Percentiles rank a stretch among this genome's conserved stretches.
These are phyloP conservation scores for Termitomyces bulborhizus DNA, from an alignment of 768 basidiomycete genomes.

Conservation along the genomic window DNA sequence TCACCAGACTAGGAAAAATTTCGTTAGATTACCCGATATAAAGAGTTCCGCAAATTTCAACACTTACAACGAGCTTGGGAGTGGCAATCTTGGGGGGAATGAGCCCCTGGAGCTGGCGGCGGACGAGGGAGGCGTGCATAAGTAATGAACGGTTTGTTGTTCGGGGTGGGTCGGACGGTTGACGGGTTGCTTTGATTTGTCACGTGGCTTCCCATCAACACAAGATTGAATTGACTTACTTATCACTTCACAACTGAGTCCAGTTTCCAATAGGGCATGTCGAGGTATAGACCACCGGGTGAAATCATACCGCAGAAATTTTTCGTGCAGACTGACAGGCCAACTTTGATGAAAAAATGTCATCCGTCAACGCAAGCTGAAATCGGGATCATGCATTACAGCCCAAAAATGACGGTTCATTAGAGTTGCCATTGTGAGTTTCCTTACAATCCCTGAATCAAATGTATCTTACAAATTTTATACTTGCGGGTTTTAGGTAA, in stretches of 20 bases:
- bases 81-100: constrained; percentile 96
- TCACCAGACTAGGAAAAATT: constrained; percentile 58
- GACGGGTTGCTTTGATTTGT: constrained; percentile 6
- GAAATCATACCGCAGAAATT: too few relatives aligned
- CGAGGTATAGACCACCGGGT: too few relatives aligned
- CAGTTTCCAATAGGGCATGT: too few relatives aligned
- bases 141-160: constrained; percentile 17
- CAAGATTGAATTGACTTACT: too few relatives aligned
- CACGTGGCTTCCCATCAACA: constrained; percentile 1
- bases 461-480: not conserved
- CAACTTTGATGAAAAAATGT: too few relatives aligned
- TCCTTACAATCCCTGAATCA: not conserved
- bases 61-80: constrained; percentile 76
- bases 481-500: not conserved
- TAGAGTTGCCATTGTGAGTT: too few relatives aligned
- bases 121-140: constrained; percentile 82
- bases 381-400: not conserved
- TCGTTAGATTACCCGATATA: not conserved
- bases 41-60: not conserved
- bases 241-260: too few relatives aligned
- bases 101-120: constrained; percentile 78
- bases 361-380: not conserved
- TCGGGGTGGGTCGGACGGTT: constrained; percentile 18
- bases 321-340: not conserved
- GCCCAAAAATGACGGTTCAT: not conserved